These are phyloP conservation scores for Candida vartiovaarae DNA, from an alignment of 805 yeast genomes.

Conservation along the genomic window DNA sequence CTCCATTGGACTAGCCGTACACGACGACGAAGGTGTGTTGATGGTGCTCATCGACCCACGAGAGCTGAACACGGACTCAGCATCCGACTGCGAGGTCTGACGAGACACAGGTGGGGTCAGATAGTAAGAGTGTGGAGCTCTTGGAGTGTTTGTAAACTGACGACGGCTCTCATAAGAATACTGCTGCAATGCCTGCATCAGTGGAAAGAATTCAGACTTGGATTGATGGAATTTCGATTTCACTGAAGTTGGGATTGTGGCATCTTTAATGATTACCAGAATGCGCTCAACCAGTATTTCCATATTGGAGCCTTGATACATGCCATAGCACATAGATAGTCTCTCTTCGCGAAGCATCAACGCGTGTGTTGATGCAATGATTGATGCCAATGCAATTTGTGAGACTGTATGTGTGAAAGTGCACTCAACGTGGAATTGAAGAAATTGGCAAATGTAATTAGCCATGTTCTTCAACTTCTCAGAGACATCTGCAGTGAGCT, in stretches of 20 bases:
- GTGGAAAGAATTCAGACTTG: slow-evolving; percentile 10
- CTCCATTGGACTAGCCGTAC: slow-evolving; percentile 14
- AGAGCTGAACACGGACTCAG: slow-evolving; percentile 9
- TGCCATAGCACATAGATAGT: slow-evolving; percentile 7
- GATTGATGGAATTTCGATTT: slow-evolving; percentile 38
- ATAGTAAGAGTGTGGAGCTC: slow-evolving; percentile 17
- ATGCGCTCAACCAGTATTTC: slow-evolving; percentile 18
- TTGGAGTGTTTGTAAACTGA: slow-evolving; percentile 7
- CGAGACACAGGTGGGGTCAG: slow-evolving; percentile 15
- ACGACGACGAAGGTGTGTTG: slow-evolving; percentile 15
- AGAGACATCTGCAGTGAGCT: neutral
- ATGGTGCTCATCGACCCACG: slow-evolving; percentile 14
- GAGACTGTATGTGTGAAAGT: slow-evolving; percentile 42
- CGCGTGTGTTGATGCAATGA: slow-evolving; percentile 36
- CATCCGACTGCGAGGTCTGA: slow-evolving; percentile 10
- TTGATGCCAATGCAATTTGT: slow-evolving; percentile 45
- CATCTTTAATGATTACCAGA: slow-evolving; percentile 12
- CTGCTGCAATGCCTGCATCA: slow-evolving; percentile 8
- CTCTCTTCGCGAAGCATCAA: slow-evolving; percentile 28
- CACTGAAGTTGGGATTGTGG: slow-evolving; percentile 33
- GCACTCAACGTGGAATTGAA: slow-evolving; percentile 54
- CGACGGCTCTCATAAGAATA: slow-evolving; percentile 22
- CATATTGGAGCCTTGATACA: slow-evolving; percentile 18
- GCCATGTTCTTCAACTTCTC: slow-evolving; percentile 49
- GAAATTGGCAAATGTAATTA: slow-evolving; percentile 56